phyloP scores from a whole-genome alignment of 2,329 filamentous ascomycete genomes.

The Pseudogymnoascus sp. region DNA sequence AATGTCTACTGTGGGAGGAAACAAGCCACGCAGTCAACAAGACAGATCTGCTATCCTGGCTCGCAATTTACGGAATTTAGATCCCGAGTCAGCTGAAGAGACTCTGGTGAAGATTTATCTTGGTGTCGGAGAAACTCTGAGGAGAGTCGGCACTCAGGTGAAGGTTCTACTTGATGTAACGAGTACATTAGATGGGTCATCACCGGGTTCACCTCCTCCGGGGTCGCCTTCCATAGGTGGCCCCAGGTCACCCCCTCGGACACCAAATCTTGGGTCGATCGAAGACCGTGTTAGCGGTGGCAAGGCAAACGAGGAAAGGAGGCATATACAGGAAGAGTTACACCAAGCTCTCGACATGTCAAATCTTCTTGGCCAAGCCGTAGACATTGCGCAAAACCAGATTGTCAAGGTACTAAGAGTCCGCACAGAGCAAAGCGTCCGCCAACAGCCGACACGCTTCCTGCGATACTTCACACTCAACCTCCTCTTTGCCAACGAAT shows the following conservation, averaged over 20 bases:
- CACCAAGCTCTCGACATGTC: conserved; percentile 69
- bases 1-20: conserved; percentile 64
- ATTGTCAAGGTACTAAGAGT: conserved; percentile 69
- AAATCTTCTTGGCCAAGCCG: conserved; percentile 68
- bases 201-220: conserved; percentile 19
- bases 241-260: conserved; percentile 26
- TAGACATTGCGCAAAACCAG: conserved; percentile 72
- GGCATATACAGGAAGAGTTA: conserved; percentile 61
- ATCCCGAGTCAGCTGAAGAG: conserved; percentile 74
- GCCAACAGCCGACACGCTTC: conserved; percentile 60
- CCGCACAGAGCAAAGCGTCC: conserved; percentile 62
- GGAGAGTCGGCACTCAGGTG: conserved; percentile 79
- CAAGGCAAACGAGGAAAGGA: conserved; percentile 12
- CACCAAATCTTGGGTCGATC: conserved; percentile 23
- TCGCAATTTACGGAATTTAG: conserved; percentile 75
- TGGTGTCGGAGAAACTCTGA: conserved; percentile 75
- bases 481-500: conserved; percentile 75
- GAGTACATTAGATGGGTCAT: conserved; percentile 52
- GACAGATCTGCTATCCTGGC: conserved; percentile 86
- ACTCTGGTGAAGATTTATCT: conserved; percentile 78
- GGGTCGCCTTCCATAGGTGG: conserved; percentile 18
- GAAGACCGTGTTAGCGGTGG: conserved; percentile 19
- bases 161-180: conserved; percentile 94
- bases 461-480: conserved; percentile 77
- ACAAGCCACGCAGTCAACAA: conserved; percentile 63